Evolutionary conservation across 257 asterid species (phyloP).

Genomic region (Leptodermis oblonga): DNA sequence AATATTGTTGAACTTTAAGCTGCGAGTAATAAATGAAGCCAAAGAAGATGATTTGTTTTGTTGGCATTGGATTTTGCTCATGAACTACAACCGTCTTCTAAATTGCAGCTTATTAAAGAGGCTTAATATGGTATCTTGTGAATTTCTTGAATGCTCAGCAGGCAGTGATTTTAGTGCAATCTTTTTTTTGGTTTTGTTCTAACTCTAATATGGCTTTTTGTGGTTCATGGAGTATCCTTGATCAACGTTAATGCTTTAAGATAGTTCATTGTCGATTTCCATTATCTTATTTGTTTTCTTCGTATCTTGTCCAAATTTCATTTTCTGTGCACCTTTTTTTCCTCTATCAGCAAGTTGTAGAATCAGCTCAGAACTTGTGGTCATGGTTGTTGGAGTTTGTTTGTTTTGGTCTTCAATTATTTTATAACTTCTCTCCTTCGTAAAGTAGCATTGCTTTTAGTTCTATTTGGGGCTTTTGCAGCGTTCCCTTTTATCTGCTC

Average conservation of each 20-base stretch:
- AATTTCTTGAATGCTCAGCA: too few relatives aligned
- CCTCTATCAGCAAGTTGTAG: too few relatives aligned
- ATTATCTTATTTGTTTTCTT: not conserved
- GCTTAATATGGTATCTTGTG: not conserved
- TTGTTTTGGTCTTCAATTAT: not conserved
- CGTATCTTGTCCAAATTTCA: not conserved
- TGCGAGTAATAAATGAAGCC: not conserved
- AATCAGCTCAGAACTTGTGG: too few relatives aligned
- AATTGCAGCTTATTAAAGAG: not conserved
- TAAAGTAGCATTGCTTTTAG: not conserved
- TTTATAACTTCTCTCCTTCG: not conserved
- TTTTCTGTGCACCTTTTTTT: not conserved
- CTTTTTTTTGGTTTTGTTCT: not conserved
- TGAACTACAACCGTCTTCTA: not conserved
- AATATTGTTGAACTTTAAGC: not conserved
- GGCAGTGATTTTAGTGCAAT: not conserved
- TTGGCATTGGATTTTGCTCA: not conserved
- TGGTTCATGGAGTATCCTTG: not conserved
- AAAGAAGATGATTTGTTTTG: not conserved
- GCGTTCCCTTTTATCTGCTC: not conserved
- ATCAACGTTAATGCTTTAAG: too few relatives aligned
- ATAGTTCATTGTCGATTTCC: not conserved
- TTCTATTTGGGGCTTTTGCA: not conserved
- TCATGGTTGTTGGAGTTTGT: too few relatives aligned
- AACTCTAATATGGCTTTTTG: not conserved